Base-by-base conservation (phyloP, 257 asterid species). In the Voacanga thouarsii region DNA sequence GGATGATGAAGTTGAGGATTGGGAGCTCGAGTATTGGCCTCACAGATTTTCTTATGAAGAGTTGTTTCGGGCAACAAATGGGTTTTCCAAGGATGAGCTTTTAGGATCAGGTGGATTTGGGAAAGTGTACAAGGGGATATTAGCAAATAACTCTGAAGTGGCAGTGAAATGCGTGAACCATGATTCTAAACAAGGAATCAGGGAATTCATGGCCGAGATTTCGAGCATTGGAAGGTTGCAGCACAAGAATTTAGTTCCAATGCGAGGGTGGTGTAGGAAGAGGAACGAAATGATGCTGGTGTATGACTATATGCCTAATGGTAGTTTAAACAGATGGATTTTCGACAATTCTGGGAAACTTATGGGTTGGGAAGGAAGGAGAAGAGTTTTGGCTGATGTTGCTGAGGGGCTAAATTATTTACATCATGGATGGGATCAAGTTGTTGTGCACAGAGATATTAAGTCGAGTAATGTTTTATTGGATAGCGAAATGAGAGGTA, bases 11-110 rank as follows among this genome's bases (percentile, higher is more conserved):
- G 84, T 91, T 39, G 97, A 92, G 82, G 97, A 92, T 81, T 92
- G 96, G 97, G 96, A 92, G 80, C 87, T 89, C 77, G 97, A 92
- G 80, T 91, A 85, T 79, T 92, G 97, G 96, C 97, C 97, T 50
- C 97, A 91, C 71, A 84, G 94, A 60, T 89, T 86, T 75, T 91
- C 97, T 0, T 88, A 88, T 7, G 91, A 86, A 69, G 96, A 92
- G 81, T 90, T 92, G 9, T 79, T 72, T 50, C 65, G 57, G 33
- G 96, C 94, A 30, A 91, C 97, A 0, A 81, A 89, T 44, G 89
- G 85, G 19, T 91, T 92, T 56, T 90, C 89, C 1, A 68, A 59
- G 18, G 89, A 87, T 9, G 89, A 83, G 68, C 56, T 92, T 53
- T 82, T 92, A 10, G 97, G 97, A 5, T 73, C 89, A 0, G 96